Evolutionary conservation across 2,329 filamentous ascomycete species (phyloP), one percentile per base, ranked within the genome.

Genomic region (Plectosphaerella plurivora): DNA sequence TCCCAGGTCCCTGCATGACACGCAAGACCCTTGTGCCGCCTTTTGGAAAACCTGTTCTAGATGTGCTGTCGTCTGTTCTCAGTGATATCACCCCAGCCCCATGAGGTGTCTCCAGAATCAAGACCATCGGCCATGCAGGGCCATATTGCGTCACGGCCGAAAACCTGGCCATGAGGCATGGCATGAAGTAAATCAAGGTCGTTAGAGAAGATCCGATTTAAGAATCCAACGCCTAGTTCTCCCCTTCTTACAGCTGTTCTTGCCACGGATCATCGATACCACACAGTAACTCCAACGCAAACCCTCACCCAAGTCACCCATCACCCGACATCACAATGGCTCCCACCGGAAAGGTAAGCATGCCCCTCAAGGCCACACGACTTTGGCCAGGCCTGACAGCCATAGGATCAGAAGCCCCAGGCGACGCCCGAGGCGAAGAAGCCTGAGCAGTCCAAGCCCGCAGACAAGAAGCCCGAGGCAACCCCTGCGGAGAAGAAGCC

Each of bases 21-120:
- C 15, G 22, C 15, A 35, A 28, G 49, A 50, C 49, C 49, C 49
- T 28, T 33, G 18, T 16, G 24, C 28, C 33, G 25, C 4, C 45
- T 18, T 24, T 20, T n/a, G 20, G 35, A 45, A 50, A 50, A 50
- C 49, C 49, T 50, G 49, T 33, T 50, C 41, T 28, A 15, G 14
- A 22, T 22, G 12, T 33, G 18, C 10, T 24, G 18, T n/a, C 7
- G 35, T 39, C 9, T 11, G 49, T 45, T 39, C 46, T 42, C 22
- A 45, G 53, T 57, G 53, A 55, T 53, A 57, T 55, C 55, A 57
- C 51, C 53, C 45, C 41, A 47, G 49, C 50, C 16, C 24, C 20
- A 36, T 35, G 36, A 16, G 47, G 10, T n/a, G 22, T 24, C 35
- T 22, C 18, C 16, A 37, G 16, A 48, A 22, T 2, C 33, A 37